Evolutionary conservation across 2,329 filamentous ascomycete species (phyloP).

Genomic region (Aspergillus sojae): DNA sequence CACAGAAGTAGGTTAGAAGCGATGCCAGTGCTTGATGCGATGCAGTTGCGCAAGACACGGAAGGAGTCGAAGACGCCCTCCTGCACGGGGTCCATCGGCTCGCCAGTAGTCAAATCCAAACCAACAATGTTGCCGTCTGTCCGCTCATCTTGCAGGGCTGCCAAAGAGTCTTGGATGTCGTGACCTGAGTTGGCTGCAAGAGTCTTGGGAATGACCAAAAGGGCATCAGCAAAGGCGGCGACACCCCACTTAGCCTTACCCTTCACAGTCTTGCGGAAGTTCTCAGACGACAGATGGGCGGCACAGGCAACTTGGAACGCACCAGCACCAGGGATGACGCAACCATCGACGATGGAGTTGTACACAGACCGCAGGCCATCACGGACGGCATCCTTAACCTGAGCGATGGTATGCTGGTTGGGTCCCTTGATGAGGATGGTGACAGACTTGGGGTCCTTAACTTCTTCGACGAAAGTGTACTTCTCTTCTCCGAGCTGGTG

Average conservation of each 20-base stretch:
- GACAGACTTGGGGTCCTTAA: conserved; percentile 97
- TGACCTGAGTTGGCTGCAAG: conserved; percentile 94
- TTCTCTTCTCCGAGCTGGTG: conserved; percentile 98
- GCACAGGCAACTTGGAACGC: conserved; percentile 96
- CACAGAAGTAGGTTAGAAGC: conserved; percentile 93
- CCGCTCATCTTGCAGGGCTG: conserved; percentile 82
- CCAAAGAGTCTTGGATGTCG: conserved; percentile 93
- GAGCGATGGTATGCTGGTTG: conserved; percentile 93
- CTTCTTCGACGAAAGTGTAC: conserved; percentile 97
- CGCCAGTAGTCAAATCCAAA: conserved; percentile 80
- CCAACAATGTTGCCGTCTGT: conserved; percentile 83
- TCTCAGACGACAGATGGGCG: conserved; percentile 81
- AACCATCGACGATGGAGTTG: conserved; percentile 99
- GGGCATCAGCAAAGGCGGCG: conserved; percentile 88
- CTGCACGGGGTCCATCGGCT: conserved; percentile 92
- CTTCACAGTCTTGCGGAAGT: conserved; percentile 87
- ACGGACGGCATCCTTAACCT: conserved; percentile 94
- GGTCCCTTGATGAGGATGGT: conserved; percentile 97
- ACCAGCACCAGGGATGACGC: conserved; percentile 90
- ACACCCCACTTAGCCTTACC: conserved; percentile 98
- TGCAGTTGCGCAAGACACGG: conserved; percentile 88
- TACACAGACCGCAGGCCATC: conserved; percentile 95
- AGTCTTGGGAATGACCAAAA: conserved; percentile 96
- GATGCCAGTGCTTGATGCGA: conserved; percentile 92
- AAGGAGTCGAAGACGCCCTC: conserved; percentile 96